Percentiles rank a stretch among this genome's conserved stretches.
Conservation (phyloP, 257 asterid genomes). For the Solanum habrochaites region DNA sequence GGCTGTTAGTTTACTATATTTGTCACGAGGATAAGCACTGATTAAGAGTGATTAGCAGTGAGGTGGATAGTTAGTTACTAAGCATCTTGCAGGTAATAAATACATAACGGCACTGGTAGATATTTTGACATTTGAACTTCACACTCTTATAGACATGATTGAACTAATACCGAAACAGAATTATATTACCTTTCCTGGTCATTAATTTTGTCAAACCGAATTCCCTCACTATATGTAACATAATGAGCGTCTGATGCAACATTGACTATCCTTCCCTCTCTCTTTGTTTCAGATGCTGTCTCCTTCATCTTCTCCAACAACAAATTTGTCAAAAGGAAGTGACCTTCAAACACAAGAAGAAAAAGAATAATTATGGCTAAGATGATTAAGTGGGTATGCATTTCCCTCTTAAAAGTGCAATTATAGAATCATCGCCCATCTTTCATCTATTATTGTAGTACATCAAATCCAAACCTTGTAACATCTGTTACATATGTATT, state of each 20-base stretch:
- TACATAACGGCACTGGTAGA: background rate
- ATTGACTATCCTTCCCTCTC: slow-evolving; percentile 77
- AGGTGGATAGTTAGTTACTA: background rate
- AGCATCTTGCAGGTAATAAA: background rate
- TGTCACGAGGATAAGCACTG: background rate
- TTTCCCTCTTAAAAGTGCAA: background rate
- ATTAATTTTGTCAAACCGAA: slow-evolving; percentile 52
- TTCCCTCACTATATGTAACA: slow-evolving; percentile 44
- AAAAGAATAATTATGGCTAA: background rate
- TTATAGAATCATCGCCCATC: background rate
- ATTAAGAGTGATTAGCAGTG: background rate
- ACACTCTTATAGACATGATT: background rate
- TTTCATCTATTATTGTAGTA: background rate
- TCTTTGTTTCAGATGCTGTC: slow-evolving; percentile 39
- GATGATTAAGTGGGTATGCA: background rate
- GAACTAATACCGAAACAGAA: background rate
- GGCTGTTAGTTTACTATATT: background rate
- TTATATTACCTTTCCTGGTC: slow-evolving; percentile 38
- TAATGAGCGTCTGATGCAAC: slow-evolving; percentile 69
- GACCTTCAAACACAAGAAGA: slow-evolving; percentile 47
- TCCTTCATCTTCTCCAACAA: slow-evolving; percentile 72
- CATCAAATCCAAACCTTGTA: background rate
- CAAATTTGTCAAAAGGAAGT: slow-evolving; percentile 66
- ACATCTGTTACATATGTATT: background rate
- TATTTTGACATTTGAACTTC: background rate